A percentile compares a stretch with the other conserved stretches of the same genome.
Evolutionary conservation across 495 filamentous ascomycete genomes (phyloP).

Genomic region (Darksidea phi): DNA sequence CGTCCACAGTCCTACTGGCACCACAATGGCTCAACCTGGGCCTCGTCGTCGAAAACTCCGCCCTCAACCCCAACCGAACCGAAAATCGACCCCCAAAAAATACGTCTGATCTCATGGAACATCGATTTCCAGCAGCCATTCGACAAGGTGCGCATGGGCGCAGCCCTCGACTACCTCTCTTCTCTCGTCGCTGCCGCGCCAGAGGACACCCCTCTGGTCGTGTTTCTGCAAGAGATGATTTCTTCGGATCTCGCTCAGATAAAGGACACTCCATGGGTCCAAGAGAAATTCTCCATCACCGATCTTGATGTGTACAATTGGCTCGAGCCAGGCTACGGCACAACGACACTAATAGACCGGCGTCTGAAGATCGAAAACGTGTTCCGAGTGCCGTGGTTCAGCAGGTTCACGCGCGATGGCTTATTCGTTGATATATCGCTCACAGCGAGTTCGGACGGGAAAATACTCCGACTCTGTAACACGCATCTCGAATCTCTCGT

Average conservation of each 20-base stretch:
- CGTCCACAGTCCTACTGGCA: too few species aligned
- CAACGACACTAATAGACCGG: constrained; percentile 52
- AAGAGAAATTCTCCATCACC: constrained; percentile 49
- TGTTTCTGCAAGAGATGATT: constrained; percentile 56
- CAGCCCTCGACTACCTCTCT: constrained; percentile 47
- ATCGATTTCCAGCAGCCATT: constrained; percentile 51
- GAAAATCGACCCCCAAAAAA: not conserved
- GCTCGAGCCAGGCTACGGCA: constrained; percentile 48
- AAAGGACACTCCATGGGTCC: constrained; percentile 46
- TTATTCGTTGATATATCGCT: constrained; percentile 52
- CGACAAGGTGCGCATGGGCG: constrained; percentile 45
- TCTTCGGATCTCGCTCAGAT: constrained; percentile 47
- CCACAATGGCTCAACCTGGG: constrained; percentile 20
- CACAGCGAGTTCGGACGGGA: too few species aligned
- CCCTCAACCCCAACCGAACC: not conserved
- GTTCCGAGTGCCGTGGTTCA: constrained; percentile 50
- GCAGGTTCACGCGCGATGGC: constrained; percentile 52
- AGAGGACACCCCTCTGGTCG: constrained; percentile 37
- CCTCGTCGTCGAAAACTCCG: not conserved
- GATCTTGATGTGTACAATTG: constrained; percentile 45
- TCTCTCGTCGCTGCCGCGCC: constrained; percentile 23
- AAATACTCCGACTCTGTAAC: constrained; percentile 50
- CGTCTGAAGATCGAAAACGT: constrained; percentile 43
- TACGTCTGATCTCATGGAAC: constrained; percentile 49
- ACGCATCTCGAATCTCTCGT: constrained; percentile 56